phyloP scores from a whole-genome alignment of 2,329 filamentous ascomycete species.

The Beauveria brongniartii region DNA sequence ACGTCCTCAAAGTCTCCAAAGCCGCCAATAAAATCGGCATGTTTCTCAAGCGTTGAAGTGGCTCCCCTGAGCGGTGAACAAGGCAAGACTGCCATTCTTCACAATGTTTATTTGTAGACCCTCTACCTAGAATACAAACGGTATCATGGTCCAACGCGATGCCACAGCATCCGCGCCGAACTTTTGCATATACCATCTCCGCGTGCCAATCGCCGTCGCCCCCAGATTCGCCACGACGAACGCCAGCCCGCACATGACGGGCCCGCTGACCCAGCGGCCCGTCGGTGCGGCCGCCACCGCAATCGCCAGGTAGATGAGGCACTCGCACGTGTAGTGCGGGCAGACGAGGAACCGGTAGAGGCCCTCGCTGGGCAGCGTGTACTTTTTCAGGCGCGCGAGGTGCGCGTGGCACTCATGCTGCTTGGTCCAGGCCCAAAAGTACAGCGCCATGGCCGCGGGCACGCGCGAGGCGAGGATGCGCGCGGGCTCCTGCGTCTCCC shows the following conservation, averaged over 20 bases:
- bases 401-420: slow-evolving; percentile 70
- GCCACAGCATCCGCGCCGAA: slow-evolving; percentile 61
- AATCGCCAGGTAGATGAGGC: slow-evolving; percentile 72
- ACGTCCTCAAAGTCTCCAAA: slow-evolving; percentile 76
- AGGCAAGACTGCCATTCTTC: neutral
- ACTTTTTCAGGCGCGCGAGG: slow-evolving; percentile 66
- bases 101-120: neutral
- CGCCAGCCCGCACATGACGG: slow-evolving; percentile 58
- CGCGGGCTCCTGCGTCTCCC: slow-evolving; percentile 18
- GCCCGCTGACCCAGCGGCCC: slow-evolving; percentile 60
- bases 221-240: slow-evolving; percentile 78
- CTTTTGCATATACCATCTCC: slow-evolving; percentile 67
- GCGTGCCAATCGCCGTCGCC: slow-evolving; percentile 70
- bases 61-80: neutral
- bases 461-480: slow-evolving; percentile 19
- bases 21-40: slow-evolving; percentile 59
- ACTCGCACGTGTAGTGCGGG: slow-evolving; percentile 89
- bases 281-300: slow-evolving; percentile 64
- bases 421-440: slow-evolving; percentile 59
- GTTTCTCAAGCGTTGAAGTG: slow-evolving; percentile 30
- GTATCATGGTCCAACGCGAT: slow-evolving; percentile 68
- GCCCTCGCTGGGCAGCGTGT: slow-evolving; percentile 68
- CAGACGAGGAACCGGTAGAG: slow-evolving; percentile 68
- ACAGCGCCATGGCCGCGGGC: slow-evolving; percentile 48
- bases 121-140: slow-evolving; percentile 48